Conservation (phyloP, 2,329 filamentous ascomycete species). For the Penicillium italicum region DNA sequence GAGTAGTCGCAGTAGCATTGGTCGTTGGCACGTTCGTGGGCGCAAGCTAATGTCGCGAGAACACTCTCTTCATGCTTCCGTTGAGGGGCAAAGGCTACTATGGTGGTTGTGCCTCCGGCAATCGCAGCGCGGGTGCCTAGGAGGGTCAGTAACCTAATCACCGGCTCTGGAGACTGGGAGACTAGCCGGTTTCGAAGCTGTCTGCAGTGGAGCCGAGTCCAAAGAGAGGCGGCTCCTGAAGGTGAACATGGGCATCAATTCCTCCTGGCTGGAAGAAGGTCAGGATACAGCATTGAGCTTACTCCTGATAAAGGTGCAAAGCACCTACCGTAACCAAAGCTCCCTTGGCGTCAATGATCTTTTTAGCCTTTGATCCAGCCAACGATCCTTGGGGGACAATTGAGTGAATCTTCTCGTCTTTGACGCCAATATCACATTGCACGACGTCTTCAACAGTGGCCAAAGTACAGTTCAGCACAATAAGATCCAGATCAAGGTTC, state of each 20-base stretch:
- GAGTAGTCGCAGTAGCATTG: slow-evolving; percentile 54
- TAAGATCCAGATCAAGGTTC: neutral
- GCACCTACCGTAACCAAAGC: neutral
- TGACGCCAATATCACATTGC: slow-evolving; percentile 12
- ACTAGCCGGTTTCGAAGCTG: neutral
- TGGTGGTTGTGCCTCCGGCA: slow-evolving; percentile 57
- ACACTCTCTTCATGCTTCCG: neutral
- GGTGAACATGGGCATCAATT: slow-evolving; percentile 50
- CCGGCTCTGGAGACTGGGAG: neutral
- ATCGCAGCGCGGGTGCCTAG: slow-evolving; percentile 39
- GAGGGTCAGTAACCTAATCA: no score
- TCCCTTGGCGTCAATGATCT: slow-evolving; percentile 8
- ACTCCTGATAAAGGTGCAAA: neutral
- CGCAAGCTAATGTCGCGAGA: neutral
- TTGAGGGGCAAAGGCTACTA: slow-evolving; percentile 55
- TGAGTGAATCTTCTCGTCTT: slow-evolving; percentile 9
- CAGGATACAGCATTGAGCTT: neutral
- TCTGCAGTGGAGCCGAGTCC: neutral
- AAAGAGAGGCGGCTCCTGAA: neutral
- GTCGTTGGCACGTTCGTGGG: neutral
- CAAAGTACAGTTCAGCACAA: neutral
- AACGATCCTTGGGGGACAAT: slow-evolving; percentile 4
- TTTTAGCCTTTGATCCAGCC: neutral
- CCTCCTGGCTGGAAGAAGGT: slow-evolving; percentile 37
- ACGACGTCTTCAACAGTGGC: neutral